A percentile compares a stretch with the other conserved stretches of the same genome.
These are phyloP conservation scores for Trichoderma endophyticum DNA, from an alignment of 2,329 filamentous ascomycete species.

Conservation along the genomic window DNA sequence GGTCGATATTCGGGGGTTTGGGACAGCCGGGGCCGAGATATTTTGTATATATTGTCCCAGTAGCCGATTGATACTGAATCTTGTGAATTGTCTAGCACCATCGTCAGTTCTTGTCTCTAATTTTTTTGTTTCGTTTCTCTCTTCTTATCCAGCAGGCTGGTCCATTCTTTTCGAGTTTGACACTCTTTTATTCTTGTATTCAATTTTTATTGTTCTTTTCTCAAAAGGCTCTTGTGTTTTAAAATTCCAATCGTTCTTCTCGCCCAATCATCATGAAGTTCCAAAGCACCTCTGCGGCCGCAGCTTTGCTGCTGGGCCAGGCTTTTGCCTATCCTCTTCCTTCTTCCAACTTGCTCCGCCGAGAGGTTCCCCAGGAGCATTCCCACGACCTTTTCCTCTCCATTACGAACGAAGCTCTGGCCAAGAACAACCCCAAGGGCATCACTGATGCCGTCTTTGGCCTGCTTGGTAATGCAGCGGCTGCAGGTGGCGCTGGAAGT, in stretches of 20 bases:
- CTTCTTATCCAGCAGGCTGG: neutral
- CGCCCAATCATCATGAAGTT: neutral
- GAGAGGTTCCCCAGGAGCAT: neutral
- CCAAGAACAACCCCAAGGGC: neutral
- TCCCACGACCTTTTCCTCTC: neutral
- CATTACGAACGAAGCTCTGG: neutral
- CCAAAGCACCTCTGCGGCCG: neutral
- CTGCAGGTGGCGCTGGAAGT: neutral
- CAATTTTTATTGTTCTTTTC: neutral
- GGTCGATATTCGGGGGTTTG: neutral
- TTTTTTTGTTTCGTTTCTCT: neutral
- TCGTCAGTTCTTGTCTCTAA: neutral
- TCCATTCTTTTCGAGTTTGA: neutral
- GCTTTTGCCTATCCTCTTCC: neutral
- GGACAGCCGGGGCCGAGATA: neutral
- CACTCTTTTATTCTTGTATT: neutral
- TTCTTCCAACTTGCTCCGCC: neutral
- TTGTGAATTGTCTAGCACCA: neutral
- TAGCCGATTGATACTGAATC: neutral
- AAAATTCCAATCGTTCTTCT: neutral
- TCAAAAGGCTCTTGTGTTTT: neutral
- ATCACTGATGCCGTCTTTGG: neutral
- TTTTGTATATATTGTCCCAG: neutral
- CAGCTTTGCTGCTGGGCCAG: neutral
- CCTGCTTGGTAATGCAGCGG: neutral